Base-by-base conservation (phyloP, 1,284 basidiomycete species). In the Stygiomarasmius scandens region DNA sequence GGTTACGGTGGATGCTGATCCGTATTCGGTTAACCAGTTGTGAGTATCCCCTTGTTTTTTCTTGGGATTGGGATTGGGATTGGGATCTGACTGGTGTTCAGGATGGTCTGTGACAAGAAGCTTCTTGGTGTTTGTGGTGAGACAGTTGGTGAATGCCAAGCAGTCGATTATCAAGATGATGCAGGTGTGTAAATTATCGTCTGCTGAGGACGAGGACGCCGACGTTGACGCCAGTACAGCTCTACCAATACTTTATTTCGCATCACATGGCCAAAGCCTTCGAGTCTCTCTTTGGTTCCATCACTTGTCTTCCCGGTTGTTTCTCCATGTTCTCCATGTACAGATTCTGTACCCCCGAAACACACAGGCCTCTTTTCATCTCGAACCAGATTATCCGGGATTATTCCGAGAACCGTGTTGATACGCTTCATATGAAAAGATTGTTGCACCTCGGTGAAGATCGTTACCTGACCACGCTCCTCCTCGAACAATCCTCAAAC, bases 201-300 rank as follows among this genome's bases (percentile, higher is more conserved):
- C 19, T 53, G 22, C 54, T 25, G 8, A 38, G 41, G 56, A n/a
- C n/a, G n/a, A 20, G 54, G 6, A 47, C 22, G 2, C 48, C 9
- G n/a, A n/a, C n/a, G n/a, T n/a, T n/a, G n/a, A n/a, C n/a, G n/a
- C n/a, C 22, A 11, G 19, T 47, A 32, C 56, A 89, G 85, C 94
- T 96, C n/a, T 97, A 97, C 78, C 94, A 96, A 69, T 96, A 96
- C 81, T 98, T 93, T 78, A 93, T 98, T 66, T 98, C 93, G 1
- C 95, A 97, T 75, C 92, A 99, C 76, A 87, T 99, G 77, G 92
- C 96, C 51, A 99, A 99, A 74, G 95, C 97, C 0, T 99, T 99
- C 75, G 96, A 98, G 75, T 90, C 85, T 66, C 82, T 99, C 6
- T 99, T 99, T 69, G 96, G 96, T 52, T 96, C 95, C 16, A 95